These are phyloP conservation scores for Amanita rubescens DNA, from an alignment of 768 basidiomycete genomes.

Conservation along the genomic window DNA sequence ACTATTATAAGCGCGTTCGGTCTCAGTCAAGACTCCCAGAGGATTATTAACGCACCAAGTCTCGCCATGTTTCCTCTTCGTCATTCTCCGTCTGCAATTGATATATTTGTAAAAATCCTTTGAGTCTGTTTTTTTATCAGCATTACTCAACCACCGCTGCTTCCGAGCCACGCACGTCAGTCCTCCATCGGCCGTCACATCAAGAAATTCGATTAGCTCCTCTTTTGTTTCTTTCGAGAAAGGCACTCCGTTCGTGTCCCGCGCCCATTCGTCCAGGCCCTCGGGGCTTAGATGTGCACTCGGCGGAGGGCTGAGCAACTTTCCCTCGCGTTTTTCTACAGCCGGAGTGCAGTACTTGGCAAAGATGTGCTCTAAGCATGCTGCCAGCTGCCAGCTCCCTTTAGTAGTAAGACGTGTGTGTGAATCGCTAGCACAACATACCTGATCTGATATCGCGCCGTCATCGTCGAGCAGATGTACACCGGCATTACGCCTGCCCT, in stretches of 20 bases:
- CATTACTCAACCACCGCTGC: background rate
- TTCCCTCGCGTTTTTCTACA: conserved; percentile 15
- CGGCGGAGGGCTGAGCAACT: conserved; percentile 40
- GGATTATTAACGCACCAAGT: conserved; percentile 66
- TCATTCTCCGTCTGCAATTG: conserved; percentile 82
- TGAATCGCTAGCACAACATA: conserved; percentile 14
- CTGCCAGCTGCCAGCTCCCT: conserved; percentile 44
- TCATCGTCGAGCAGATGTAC: conserved; percentile 64
- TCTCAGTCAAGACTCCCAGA: no score
- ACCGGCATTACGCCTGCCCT: conserved; percentile 48
- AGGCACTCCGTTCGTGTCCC: conserved; percentile 77
- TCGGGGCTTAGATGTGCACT: conserved; percentile 51
- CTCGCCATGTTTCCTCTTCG: conserved; percentile 79
- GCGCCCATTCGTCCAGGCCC: conserved; percentile 69
- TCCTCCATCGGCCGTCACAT: conserved; percentile 62
- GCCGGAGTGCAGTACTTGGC: conserved; percentile 65
- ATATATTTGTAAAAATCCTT: conserved; percentile 78
- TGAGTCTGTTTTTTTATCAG: conserved; percentile 40
- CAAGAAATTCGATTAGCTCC: conserved; percentile 69
- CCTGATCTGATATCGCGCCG: conserved; percentile 60
- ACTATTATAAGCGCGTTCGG: no score
- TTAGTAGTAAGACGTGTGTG: conserved; percentile 1
- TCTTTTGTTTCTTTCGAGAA: conserved; percentile 72
- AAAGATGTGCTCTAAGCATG: conserved; percentile 69
- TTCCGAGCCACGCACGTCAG: conserved; percentile 44